Base-by-base conservation (phyloP, 2,329 filamentous ascomycete genomes). In the Claviceps sp. region DNA sequence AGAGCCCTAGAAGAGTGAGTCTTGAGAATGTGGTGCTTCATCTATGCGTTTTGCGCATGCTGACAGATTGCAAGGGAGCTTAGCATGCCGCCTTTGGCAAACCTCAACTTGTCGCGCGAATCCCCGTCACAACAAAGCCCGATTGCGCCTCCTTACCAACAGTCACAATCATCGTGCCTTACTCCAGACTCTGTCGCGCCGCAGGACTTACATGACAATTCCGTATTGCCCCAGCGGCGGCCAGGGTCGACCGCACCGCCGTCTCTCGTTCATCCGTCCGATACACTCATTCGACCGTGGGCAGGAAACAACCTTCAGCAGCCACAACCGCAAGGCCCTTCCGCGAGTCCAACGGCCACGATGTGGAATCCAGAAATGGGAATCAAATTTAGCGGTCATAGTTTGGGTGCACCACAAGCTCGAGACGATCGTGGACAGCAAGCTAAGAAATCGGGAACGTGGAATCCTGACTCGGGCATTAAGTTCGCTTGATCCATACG, bases 301-400 rank as follows among this genome's bases (percentile, higher is more conserved):
- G 74, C 72, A 45, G 73, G 73, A 2, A 74, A 75, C 45, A 71
- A 75, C 46, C 78, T 82, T 17, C 76, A 83, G 57, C 83, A 63
- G 69, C 78, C 61, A 0, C 66, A 65, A 44, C 77, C 77, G 0
- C 69, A 74, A 51, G 70, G 75, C 2, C 66, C 70, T 48, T 62
- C 67, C 54, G 62, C 69, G 0, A 59, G 60, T 9, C 57, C 60
- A 1, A 60, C 61, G 57, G 55, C 60, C 9, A 56, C 57, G 7
- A 62, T 65, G 64, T 95, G 89, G 89, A 83, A 80, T 51, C 87
- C 88, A 0, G 82, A 84, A 2, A 83, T 87, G 74, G 86, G 85
- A 0, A 93, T 95, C 60, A 83, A 82, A 52, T 95, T 95, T 65
- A 79, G 79, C 1, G 75, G 70, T 69, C 16, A 55, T 50, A 50